A percentile compares a stretch with the other conserved stretches of the same genome.
These are phyloP conservation scores for Trichosporon sp. DNA, from an alignment of 1,284 basidiomycete species.

Conservation along the genomic window DNA sequence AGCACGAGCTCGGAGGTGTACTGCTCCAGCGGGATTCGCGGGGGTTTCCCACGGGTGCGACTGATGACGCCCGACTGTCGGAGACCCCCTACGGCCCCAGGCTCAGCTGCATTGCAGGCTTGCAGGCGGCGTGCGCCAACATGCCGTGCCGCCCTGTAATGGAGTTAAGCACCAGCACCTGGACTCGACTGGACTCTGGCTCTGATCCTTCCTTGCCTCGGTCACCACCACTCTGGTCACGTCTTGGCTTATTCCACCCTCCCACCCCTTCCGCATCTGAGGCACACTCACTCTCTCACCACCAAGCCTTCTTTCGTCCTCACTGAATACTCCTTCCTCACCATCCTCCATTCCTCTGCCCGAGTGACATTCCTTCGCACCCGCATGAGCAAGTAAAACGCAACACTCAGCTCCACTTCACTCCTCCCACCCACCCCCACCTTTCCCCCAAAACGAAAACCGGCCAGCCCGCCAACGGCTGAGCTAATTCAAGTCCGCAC, in stretches of 20 bases:
- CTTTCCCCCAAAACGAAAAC: not conserved
- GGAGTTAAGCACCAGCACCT: not conserved
- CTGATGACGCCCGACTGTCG: not conserved
- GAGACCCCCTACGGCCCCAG: not conserved
- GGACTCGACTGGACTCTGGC: not conserved
- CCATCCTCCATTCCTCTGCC: not conserved
- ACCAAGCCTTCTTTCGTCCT: not conserved
- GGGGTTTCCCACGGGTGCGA: not conserved
- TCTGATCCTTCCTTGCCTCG: not conserved
- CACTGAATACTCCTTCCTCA: not conserved
- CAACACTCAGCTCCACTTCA: not conserved
- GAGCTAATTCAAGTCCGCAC: not conserved
- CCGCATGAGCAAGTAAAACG: not conserved
- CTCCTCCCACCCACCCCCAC: not conserved
- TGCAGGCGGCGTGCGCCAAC: not conserved
- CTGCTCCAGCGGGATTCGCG: not conserved
- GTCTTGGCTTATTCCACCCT: constrained; percentile 12
- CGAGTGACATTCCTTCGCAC: not conserved
- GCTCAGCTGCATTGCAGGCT: too few species aligned
- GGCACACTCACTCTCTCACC: not conserved
- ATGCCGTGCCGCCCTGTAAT: not conserved
- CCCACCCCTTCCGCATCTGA: not conserved
- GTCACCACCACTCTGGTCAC: not conserved
- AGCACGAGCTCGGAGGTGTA: not conserved
- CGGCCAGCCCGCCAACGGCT: not conserved